A percentile compares a stretch with the other conserved stretches of the same genome.
These are phyloP conservation scores for Tuber melanosporum DNA, from an alignment of 495 filamentous ascomycete genomes.

Conservation along the genomic window DNA sequence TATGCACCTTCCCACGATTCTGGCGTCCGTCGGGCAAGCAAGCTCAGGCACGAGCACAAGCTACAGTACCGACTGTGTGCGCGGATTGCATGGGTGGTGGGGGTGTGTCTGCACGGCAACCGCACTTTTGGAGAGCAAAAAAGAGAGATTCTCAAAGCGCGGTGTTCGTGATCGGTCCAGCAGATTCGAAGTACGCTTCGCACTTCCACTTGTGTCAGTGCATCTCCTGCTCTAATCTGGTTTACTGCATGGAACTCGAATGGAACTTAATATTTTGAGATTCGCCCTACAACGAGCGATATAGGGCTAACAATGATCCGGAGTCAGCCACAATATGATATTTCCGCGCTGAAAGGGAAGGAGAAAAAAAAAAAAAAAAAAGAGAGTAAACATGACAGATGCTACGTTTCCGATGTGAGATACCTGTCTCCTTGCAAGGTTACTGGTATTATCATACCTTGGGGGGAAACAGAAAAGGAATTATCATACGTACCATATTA, in stretches of 20 bases:
- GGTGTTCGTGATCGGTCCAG: not conserved
- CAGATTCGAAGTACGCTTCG: not conserved
- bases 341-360: not conserved
- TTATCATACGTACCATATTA: not conserved
- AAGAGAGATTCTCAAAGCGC: not conserved
- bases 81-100: not conserved
- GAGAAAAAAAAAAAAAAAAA: not conserved
- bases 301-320: constrained; percentile 3
- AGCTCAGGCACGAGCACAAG: not conserved
- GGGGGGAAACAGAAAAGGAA: not conserved
- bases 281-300: not conserved
- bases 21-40: not conserved
- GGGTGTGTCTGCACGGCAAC: not conserved
- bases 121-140: not conserved
- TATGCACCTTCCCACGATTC: not conserved
- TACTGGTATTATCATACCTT: not conserved
- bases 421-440: not conserved
- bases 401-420: not conserved
- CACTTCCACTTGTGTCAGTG: not conserved
- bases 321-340: constrained; percentile 2
- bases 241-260: not conserved
- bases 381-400: not conserved
- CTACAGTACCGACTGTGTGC: not conserved
- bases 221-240: not conserved
- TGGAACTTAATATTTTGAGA: not conserved